Evolutionary conservation across 2,329 filamentous ascomycete genomes (phyloP), one percentile per base, ranked within the genome.

Genomic region (Aspergillus amoenus): DNA sequence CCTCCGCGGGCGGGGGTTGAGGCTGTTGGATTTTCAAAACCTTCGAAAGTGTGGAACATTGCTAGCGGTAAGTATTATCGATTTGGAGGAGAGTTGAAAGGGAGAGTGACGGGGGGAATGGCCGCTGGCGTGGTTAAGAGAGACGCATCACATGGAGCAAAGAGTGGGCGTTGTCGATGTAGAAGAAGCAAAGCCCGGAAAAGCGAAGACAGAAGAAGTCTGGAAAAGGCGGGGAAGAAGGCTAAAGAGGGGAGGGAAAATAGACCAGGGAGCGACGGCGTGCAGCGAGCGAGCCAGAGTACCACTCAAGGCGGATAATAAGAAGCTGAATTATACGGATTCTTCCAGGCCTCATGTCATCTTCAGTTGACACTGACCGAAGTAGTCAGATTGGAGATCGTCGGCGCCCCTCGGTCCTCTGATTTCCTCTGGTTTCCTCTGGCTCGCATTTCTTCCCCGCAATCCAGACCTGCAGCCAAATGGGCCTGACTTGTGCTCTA

Each of bases 11-110:
- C 64, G 40, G 69, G 61, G 22, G 67, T 67, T 52, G 67, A 62
- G 56, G 59, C 55, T 17, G 64, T 61, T 11, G 71, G 69, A 56
- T 74, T 76, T 53, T 75, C 71, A 43, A 75, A 73, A 5, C 73
- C 72, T 58, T 77, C 74, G 48, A 76, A 77, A 1, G 72, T 77
- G 60, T 76, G 73, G 54, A 77, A 77, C 74, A 76, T 77, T 48
- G 46, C 64, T 57, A 58, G 55, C 6, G 42, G 50, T 58, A n/a
- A 54, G 50, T 39, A 22, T 24, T 30, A n/a, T 17, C 37, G 34
- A 32, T 30, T 2, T n/a, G 43, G 13, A n/a, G 21, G 5, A 37
- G n/a, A 37, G n/a, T 21, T 27, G 27, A 37, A n/a, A 17, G 13
- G 17, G 21, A 40, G 41, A 15, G 21, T n/a, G 12, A 27, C 15